Conservation (phyloP, 1,139 yeast species). For the Geotrichum candidum region DNA sequence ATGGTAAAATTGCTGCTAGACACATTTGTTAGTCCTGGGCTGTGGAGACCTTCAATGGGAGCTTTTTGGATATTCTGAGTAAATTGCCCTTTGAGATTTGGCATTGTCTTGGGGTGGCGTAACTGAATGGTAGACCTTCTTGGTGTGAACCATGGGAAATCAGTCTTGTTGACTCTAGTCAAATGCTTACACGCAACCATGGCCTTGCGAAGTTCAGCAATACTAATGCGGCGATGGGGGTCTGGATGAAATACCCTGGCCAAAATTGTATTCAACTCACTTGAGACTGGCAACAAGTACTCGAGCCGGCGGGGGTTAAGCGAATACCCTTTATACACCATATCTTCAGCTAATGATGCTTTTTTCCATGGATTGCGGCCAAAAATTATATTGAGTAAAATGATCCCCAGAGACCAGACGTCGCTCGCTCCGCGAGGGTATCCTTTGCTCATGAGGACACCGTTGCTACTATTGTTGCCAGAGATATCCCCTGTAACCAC, state of each 20-base stretch:
- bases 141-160: slow-evolving; percentile 15
- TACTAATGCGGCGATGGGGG: slow-evolving; percentile 57
- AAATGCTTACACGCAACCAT: slow-evolving; percentile 23
- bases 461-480: slow-evolving; percentile 6
- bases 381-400: slow-evolving; percentile 72
- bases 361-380: slow-evolving; percentile 90
- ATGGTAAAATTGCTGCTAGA: background rate
- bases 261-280: slow-evolving; percentile 53
- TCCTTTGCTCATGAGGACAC: slow-evolving; percentile 15
- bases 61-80: background rate
- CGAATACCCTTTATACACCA: slow-evolving; percentile 48
- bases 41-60: background rate
- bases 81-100: background rate
- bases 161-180: background rate
- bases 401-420: slow-evolving; percentile 83
- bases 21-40: background rate
- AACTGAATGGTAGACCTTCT: background rate
- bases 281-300: slow-evolving; percentile 62
- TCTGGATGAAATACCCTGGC: slow-evolving; percentile 51
- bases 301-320: slow-evolving; percentile 45
- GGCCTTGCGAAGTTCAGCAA: slow-evolving; percentile 40
- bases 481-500: background rate
- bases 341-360: slow-evolving; percentile 57
- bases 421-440: slow-evolving; percentile 37
- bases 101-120: background rate